Conservation (phyloP, 1,139 yeast species). For the Pichia sp. region DNA sequence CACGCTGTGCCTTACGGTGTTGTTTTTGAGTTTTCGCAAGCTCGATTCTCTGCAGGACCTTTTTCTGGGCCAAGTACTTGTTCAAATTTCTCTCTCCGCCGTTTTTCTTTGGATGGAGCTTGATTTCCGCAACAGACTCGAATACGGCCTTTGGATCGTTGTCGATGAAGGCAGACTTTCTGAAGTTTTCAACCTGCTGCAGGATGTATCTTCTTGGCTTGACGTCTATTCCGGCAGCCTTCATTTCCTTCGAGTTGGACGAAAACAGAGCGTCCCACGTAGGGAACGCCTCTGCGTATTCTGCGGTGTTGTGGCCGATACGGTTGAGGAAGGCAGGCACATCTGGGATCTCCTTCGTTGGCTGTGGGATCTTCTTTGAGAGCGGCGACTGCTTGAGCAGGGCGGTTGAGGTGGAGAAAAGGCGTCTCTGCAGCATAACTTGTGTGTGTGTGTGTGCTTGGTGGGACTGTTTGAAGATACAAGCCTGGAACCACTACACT, state of each 20-base stretch:
- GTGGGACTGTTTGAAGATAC: too few species aligned
- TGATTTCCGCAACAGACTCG: constrained; percentile 40
- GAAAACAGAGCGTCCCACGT: constrained; percentile 65
- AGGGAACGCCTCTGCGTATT: constrained; percentile 68
- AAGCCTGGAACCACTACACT: too few species aligned
- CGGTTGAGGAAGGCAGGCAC: constrained; percentile 63
- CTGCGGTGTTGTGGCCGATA: constrained; percentile 73
- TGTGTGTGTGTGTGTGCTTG: too few species aligned
- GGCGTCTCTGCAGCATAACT: neutral
- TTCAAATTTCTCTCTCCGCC: constrained; percentile 87
- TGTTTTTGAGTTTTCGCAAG: constrained; percentile 25
- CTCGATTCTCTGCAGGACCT: constrained; percentile 51
- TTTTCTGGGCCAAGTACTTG: constrained; percentile 63
- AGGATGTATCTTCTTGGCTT: constrained; percentile 56
- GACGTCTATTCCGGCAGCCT: constrained; percentile 75
- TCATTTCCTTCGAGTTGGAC: constrained; percentile 54
- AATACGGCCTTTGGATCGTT: neutral
- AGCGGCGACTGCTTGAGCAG: neutral
- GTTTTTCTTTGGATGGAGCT: constrained; percentile 67
- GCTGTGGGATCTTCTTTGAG: constrained; percentile 36
- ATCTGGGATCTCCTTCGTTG: constrained; percentile 58
- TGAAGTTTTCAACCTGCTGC: constrained; percentile 42
- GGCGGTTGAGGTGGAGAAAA: constrained; percentile 14
- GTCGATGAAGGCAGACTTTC: constrained; percentile 48
- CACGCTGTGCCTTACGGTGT: constrained; percentile 19